phyloP scores from a whole-genome alignment of 768 basidiomycete species.

The Tricholoma bakamatsutake region DNA sequence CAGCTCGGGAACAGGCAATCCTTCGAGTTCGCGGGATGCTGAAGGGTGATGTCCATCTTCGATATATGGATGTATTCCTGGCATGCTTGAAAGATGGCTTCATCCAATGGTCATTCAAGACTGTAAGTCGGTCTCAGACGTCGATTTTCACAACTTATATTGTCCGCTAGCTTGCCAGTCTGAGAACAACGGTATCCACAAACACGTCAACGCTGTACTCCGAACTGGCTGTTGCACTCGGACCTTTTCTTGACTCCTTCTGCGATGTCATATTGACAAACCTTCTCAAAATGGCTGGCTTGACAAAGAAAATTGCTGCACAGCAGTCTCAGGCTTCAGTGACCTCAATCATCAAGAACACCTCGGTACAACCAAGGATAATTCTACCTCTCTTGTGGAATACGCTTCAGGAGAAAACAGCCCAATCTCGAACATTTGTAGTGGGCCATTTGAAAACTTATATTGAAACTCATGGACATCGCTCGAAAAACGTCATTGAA shows the following conservation, averaged over 20 bases:
- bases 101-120: constrained; percentile 78
- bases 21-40: constrained; percentile 84
- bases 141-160: constrained; percentile 1
- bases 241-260: constrained; percentile 66
- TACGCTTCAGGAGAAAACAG: constrained; percentile 73
- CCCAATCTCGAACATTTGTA: constrained; percentile 63
- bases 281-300: constrained; percentile 78
- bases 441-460: constrained; percentile 71
- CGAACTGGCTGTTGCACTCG: constrained; percentile 67
- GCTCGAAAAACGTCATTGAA: constrained; percentile 64
- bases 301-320: constrained; percentile 90
- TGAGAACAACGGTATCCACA: constrained; percentile 85
- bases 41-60: constrained; percentile 72
- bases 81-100: constrained; percentile 70
- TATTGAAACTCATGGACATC: constrained; percentile 64
- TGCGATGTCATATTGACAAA: constrained; percentile 73
- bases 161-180: constrained; percentile 61
- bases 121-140: constrained; percentile 43
- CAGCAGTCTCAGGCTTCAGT: constrained; percentile 78
- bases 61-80: constrained; percentile 72
- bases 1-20: constrained; percentile 69
- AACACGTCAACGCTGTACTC: constrained; percentile 73
- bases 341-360: constrained; percentile 58
- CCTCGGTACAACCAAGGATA: constrained; percentile 65
- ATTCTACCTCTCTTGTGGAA: constrained; percentile 65